Percentiles rank a stretch among this genome's conserved stretches.
Evolutionary conservation across 2,329 filamentous ascomycete genomes (phyloP).

Genomic region (Pseudogymnoascus sp.): DNA sequence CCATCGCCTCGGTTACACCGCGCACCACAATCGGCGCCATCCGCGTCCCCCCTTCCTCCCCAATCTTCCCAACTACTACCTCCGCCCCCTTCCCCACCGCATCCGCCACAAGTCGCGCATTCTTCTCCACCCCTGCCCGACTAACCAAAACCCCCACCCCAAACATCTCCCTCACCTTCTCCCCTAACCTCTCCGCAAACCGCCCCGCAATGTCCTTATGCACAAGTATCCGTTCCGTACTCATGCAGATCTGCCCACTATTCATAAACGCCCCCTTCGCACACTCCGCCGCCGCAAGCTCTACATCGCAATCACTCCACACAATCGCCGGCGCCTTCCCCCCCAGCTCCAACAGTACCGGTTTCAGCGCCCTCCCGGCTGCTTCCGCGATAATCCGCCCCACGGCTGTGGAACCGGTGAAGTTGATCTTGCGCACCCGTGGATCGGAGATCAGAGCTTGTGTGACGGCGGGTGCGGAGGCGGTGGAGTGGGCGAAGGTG

Average conservation of each 20-base stretch:
- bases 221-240: conserved; percentile 65
- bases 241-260: conserved; percentile 79
- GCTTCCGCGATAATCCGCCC: conserved; percentile 64
- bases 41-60: conserved; percentile 27
- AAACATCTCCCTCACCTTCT: conserved; percentile 36
- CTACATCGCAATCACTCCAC: conserved; percentile 70
- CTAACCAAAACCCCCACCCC: conserved; percentile 54
- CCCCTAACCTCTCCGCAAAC: conserved; percentile 35
- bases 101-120: conserved; percentile 59
- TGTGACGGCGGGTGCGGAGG: conserved; percentile 62
- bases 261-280: conserved; percentile 66
- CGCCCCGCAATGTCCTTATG: conserved; percentile 42
- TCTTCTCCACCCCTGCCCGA: conserved; percentile 57
- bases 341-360: conserved; percentile 71
- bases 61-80: conserved; percentile 37
- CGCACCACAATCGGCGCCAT: conserved; percentile 62
- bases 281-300: conserved; percentile 61
- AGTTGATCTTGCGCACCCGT: conserved; percentile 72
- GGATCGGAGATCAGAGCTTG: conserved; percentile 59
- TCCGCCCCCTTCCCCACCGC: conserved; percentile 60
- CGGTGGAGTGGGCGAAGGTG: conserved; percentile 57
- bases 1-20: conserved; percentile 63
- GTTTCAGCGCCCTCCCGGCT: conserved; percentile 70
- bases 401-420: conserved; percentile 70
- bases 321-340: conserved; percentile 77